A percentile compares a stretch with the other conserved stretches of the same genome.
These are phyloP conservation scores for Trifolium subterraneum DNA, from an alignment of 306 rosid species.

Conservation along the genomic window DNA sequence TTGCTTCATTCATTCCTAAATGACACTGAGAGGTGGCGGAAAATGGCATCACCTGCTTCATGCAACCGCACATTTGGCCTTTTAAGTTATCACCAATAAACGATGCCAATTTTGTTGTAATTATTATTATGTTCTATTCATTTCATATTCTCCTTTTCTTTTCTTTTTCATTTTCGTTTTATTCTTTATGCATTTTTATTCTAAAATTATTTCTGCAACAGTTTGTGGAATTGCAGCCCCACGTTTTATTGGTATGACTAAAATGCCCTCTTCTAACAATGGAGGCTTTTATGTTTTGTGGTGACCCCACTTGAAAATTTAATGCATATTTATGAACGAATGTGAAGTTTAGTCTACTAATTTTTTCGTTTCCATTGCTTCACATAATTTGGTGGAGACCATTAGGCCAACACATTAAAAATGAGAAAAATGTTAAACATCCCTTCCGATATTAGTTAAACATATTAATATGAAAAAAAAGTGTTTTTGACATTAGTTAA, in stretches of 20 bases:
- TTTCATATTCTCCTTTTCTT: not conserved
- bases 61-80: conserved; percentile 47
- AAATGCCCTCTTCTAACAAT: conserved; percentile 1
- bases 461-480: no score
- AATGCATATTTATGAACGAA: not conserved
- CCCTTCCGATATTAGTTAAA: no score
- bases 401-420: no score
- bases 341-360: not conserved
- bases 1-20: not conserved
- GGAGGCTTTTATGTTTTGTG: conserved; percentile 25
- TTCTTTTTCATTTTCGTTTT: not conserved
- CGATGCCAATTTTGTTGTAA: not conserved
- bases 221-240: not conserved
- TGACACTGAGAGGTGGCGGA: conserved; percentile 29
- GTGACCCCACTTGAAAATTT: not conserved
- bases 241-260: not conserved
- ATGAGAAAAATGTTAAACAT: no score
- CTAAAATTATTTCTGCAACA: no score
- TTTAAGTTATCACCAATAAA: not conserved
- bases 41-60: conserved; percentile 26
- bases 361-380: not conserved
- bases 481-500: no score
- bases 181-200: not conserved
- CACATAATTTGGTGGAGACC: no score
- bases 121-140: not conserved